phyloP scores from a whole-genome alignment of 2,329 filamentous ascomycete genomes.

The Paecilomyces fulvus region DNA sequence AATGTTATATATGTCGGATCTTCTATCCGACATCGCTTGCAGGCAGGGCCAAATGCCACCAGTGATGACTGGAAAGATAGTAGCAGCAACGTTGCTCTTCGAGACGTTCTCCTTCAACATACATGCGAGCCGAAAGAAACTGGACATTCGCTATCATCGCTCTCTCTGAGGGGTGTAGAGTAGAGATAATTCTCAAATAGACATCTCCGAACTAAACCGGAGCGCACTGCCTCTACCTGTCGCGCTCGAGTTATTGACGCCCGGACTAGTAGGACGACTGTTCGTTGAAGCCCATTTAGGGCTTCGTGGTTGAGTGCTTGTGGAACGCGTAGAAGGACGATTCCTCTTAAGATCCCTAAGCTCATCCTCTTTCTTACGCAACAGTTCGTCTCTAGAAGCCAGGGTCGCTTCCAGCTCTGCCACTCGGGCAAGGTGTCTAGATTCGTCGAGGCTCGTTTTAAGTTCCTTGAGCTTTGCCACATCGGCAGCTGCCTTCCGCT shows the following conservation, averaged over 20 bases:
- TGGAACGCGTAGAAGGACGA: slow-evolving; percentile 34
- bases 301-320: slow-evolving; percentile 35
- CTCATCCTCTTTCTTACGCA: slow-evolving; percentile 38
- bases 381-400: slow-evolving; percentile 27
- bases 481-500: slow-evolving; percentile 29
- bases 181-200: slow-evolving; percentile 9
- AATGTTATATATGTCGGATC: no score
- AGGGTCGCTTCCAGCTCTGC: slow-evolving; percentile 30
- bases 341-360: slow-evolving; percentile 36
- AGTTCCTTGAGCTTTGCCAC: slow-evolving; percentile 29
- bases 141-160: neutral
- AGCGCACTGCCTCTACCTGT: slow-evolving; percentile 28
- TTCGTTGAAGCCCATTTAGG: slow-evolving; percentile 26
- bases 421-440: slow-evolving; percentile 28
- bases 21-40: neutral
- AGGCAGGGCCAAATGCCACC: neutral
- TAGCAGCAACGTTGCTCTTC: neutral
- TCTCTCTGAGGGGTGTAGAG: neutral
- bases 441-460: slow-evolving; percentile 25
- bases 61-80: neutral
- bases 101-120: neutral
- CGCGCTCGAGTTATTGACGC: slow-evolving; percentile 21
- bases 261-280: slow-evolving; percentile 35
- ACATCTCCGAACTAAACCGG: slow-evolving; percentile 31
- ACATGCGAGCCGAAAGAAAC: neutral